Evolutionary conservation across 306 rosid genomes (phyloP).

Genomic region (Rubus idaeus): DNA sequence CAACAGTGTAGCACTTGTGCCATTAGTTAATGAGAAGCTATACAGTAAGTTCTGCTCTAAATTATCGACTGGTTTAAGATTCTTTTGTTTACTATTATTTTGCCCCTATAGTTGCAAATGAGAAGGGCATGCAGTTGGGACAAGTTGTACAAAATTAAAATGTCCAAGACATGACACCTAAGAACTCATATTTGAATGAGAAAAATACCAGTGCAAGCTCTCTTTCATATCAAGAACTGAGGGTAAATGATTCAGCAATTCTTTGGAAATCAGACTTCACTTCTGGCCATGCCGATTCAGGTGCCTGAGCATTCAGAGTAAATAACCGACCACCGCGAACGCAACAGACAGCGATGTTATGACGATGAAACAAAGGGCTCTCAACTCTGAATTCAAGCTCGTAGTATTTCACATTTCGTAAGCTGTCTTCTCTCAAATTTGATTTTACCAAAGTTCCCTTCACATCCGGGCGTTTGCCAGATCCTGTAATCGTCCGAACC

Average conservation of each 20-base stretch:
- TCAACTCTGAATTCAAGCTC: conserved; percentile 79
- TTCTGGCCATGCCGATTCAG: conserved; percentile 67
- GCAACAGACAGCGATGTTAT: conserved; percentile 75
- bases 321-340: conserved; percentile 58
- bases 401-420: conserved; percentile 50
- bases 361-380: conserved; percentile 59
- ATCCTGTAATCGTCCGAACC: conserved; percentile 57
- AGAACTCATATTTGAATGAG: background rate
- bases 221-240: conserved; percentile 37
- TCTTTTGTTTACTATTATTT: background rate
- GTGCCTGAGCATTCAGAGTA: conserved; percentile 90
- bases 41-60: background rate
- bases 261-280: conserved; percentile 54
- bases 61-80: background rate
- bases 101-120: background rate
- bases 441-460: conserved; percentile 63
- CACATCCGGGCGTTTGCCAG: conserved; percentile 55
- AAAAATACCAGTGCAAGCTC: background rate
- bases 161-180: background rate
- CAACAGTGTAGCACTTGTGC: conserved; percentile 1
- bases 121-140: background rate
- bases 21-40: conserved; percentile 6
- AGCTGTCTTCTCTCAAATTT: conserved; percentile 56
- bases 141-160: background rate
- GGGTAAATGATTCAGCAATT: conserved; percentile 67